Evolutionary conservation across 2,329 filamentous ascomycete species (phyloP).

Genomic region (Alternaria rosae): DNA sequence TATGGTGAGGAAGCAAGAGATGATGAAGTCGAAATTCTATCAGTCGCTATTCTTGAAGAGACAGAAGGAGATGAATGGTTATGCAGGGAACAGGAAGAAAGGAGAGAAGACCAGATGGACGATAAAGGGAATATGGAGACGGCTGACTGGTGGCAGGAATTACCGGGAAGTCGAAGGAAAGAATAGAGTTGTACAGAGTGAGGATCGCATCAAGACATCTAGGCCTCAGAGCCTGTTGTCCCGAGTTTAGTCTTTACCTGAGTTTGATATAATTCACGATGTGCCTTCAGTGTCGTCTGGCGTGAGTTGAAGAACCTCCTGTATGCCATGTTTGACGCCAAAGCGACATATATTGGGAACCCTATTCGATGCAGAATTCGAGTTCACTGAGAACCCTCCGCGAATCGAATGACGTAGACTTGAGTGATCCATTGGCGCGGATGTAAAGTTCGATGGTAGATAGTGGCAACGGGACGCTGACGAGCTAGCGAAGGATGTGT

Average conservation of each 20-base stretch:
- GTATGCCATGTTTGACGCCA: not conserved
- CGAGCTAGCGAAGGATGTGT: not conserved
- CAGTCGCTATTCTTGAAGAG: slow-evolving; percentile 14
- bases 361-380: not conserved
- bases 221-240: not conserved
- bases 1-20: not conserved
- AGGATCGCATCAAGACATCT: not conserved
- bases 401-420: not conserved
- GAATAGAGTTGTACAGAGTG: not conserved
- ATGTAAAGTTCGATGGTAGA: not conserved
- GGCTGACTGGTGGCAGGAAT: not conserved
- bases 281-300: not conserved
- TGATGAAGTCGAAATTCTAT: slow-evolving; percentile 14
- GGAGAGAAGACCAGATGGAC: not conserved
- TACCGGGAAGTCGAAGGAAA: not conserved
- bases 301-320: not conserved
- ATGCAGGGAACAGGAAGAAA: not conserved
- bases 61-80: not conserved
- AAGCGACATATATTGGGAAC: not conserved
- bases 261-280: not conserved
- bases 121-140: not conserved
- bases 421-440: not conserved
- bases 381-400: not conserved
- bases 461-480: not conserved
- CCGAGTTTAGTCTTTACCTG: not conserved